phyloP scores from a whole-genome alignment of 495 filamentous ascomycete species.

The Rostrohypoxylon terebratum region DNA sequence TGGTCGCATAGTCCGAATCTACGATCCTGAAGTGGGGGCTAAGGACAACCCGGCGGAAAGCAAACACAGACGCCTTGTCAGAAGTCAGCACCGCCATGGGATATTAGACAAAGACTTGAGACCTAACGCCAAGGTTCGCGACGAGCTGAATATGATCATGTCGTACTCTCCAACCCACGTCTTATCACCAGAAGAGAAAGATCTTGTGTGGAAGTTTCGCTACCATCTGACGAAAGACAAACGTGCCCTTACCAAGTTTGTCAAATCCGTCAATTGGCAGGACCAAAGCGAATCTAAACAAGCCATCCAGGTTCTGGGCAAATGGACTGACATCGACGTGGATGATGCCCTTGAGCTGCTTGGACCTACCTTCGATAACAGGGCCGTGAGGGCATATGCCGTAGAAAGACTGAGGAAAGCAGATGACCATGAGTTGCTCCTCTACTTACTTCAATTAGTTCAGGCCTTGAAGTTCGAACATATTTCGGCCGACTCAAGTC shows the following conservation, averaged over 20 bases:
- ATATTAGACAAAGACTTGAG: constrained; percentile 93
- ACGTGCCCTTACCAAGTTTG: constrained; percentile 93
- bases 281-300: constrained; percentile 88
- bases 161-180: constrained; percentile 92
- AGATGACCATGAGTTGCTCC: constrained; percentile 90
- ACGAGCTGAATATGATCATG: constrained; percentile 91
- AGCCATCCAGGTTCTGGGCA: constrained; percentile 87
- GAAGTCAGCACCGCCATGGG: constrained; percentile 88
- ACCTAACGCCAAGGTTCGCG: constrained; percentile 94
- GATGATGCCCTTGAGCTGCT: constrained; percentile 96
- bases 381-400: constrained; percentile 88
- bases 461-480: constrained; percentile 97
- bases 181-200: constrained; percentile 89
- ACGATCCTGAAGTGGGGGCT: constrained; percentile 91
- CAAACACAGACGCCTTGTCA: constrained; percentile 91
- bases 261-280: constrained; percentile 95
- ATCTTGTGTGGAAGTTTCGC: constrained; percentile 95
- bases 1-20: constrained; percentile 79
- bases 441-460: constrained; percentile 94
- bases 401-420: constrained; percentile 91
- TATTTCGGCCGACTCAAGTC: constrained; percentile 66
- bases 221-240: constrained; percentile 95
- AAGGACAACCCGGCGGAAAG: constrained; percentile 93
- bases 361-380: constrained; percentile 90
- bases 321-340: constrained; percentile 97